Conservation (phyloP, 2,329 filamentous ascomycete genomes). For the Fusarium pseudoanthophilum region DNA sequence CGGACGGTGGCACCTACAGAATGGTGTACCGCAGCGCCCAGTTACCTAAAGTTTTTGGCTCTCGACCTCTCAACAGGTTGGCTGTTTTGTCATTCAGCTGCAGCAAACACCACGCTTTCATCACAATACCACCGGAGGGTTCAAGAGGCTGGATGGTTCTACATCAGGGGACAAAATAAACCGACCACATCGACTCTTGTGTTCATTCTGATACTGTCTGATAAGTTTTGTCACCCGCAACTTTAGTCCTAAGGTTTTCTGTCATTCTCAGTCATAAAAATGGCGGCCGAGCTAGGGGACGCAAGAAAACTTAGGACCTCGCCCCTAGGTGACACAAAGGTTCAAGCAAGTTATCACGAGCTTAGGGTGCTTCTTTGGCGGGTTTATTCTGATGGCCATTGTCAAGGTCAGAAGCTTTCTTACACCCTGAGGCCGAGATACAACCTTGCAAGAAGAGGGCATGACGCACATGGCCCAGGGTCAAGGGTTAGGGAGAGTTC, state of each 20-base stretch:
- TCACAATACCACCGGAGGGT: not conserved
- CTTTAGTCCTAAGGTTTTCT: not conserved
- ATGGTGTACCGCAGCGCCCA: constrained; percentile 12
- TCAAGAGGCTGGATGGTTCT: not conserved
- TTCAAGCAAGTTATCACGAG: not conserved
- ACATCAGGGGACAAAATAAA: not conserved
- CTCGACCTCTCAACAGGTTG: constrained; percentile 4
- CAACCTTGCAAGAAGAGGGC: constrained; percentile 17
- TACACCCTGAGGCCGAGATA: constrained; percentile 18
- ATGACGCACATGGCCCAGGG: constrained; percentile 39
- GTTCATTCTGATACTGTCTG: not conserved
- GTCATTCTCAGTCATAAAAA: constrained; percentile 4
- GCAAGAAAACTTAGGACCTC: not conserved
- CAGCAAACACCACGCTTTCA: constrained; percentile 15
- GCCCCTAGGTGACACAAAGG: not conserved
- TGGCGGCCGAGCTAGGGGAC: constrained; percentile 5
- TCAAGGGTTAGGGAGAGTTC: constrained; percentile 1
- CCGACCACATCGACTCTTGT: not conserved
- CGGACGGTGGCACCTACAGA: constrained; percentile 20
- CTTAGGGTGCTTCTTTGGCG: not conserved
- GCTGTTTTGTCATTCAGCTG: constrained; percentile 16
- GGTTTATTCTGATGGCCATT: not conserved
- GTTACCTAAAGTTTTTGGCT: not conserved
- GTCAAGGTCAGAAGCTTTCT: not conserved
- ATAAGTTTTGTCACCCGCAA: not conserved